A percentile compares a stretch with the other conserved stretches of the same genome.
Evolutionary conservation across 176 grass and related monocot species (phyloP).

Genomic region (Lolium rigidum): DNA sequence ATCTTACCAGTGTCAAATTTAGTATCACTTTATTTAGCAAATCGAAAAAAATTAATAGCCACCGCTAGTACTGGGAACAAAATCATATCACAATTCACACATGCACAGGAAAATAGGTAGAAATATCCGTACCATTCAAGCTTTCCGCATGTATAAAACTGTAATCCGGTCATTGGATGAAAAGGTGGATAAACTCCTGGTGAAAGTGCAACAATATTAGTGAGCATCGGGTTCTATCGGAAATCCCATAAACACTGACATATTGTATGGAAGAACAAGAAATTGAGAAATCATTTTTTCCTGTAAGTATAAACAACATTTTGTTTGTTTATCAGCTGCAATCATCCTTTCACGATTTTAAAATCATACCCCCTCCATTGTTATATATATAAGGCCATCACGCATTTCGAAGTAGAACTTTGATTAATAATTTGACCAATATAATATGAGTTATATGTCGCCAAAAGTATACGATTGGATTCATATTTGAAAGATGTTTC

Average conservation of each 20-base stretch:
- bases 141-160: slow-evolving; percentile 87
- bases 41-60: slow-evolving; percentile 6
- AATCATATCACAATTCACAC: neutral
- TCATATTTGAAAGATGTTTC: no score
- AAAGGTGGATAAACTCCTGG: slow-evolving; percentile 81
- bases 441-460: no score
- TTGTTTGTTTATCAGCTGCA: neutral
- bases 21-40: neutral
- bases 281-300: neutral
- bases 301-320: neutral
- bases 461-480: no score
- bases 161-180: slow-evolving; percentile 89
- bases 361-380: neutral
- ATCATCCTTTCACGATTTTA: neutral
- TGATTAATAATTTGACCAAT: no score
- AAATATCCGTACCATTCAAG: slow-evolving; percentile 77
- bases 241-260: neutral
- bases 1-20: slow-evolving; percentile 7
- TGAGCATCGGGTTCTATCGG: neutral
- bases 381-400: no score
- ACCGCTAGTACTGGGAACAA: slow-evolving; percentile 19
- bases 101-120: slow-evolving; percentile 17
- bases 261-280: slow-evolving; percentile 6
- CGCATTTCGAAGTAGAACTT: no score
- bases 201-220: slow-evolving; percentile 31